Evolutionary conservation across 73 alveolate species (phyloP), one percentile per base, ranked within the genome.

Genomic region (Uronychia setigera): DNA sequence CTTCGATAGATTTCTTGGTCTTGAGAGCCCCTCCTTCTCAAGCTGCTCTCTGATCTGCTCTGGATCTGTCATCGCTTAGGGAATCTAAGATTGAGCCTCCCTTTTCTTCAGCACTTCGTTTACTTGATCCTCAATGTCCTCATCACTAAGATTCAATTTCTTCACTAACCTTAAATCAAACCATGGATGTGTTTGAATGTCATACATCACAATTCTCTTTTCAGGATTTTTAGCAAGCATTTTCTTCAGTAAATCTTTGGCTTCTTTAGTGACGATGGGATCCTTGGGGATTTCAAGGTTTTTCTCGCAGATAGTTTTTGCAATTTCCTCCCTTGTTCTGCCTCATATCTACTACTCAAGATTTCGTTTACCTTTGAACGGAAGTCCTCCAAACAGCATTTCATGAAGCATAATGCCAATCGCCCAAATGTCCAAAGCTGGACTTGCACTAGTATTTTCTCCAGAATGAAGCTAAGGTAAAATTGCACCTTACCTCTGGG

Each of bases 361-460:
- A 5, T 5, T 46, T 19, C 67, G 67, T 77, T 89, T 88, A 0
- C 95, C 97, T 28, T 93, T 89, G 77, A 93, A 93, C 32, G 97
- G 97, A 82, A 86, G 88, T 9, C 34, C 34, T 58, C 90, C 86
- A 87, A 80, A 93, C 79, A 59, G 76, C 94, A 93, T 89, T 84
- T 87, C 67, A 79, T 81, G 90, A 76, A 93, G 82, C 89, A 93
- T 93, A 31, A 93, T 76, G 0, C 97, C 97, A 27, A 93, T 60
- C 5, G 95, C 94, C 97, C 97, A 93, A 78, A 93, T 85, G 85
- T 93, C 97, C 60, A 90, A 78, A 33, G 89, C 89, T 19, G 89
- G 93, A 32, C 74, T 81, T 26, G 93, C 88, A 1, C 5, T 1
- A 5, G 28, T 26, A 5, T 9, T 13, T 29, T 26, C 46, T 28